Evolutionary conservation across 768 basidiomycete species (phyloP).

Genomic region (Boletus reticuloceps): DNA sequence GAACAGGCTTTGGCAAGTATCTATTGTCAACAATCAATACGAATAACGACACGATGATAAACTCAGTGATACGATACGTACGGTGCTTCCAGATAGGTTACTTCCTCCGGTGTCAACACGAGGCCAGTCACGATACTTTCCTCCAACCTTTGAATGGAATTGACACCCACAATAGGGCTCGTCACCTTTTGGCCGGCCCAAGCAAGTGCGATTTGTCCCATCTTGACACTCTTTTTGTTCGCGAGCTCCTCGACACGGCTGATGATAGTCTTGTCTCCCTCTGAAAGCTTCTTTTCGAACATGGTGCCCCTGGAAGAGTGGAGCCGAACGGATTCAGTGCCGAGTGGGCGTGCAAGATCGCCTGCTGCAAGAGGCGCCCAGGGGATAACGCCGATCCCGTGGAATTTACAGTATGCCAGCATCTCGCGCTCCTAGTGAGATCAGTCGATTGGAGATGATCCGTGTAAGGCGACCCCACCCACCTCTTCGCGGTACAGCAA

Average conservation of each 20-base stretch:
- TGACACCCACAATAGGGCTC: conserved; percentile 45
- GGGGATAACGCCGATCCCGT: conserved; percentile 53
- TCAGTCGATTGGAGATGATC: not conserved
- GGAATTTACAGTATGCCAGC: conserved; percentile 43
- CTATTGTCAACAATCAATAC: conserved; percentile 9
- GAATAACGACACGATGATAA: not conserved
- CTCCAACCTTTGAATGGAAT: conserved; percentile 29
- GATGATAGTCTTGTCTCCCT: conserved; percentile 36
- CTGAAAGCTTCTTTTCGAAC: conserved; percentile 24
- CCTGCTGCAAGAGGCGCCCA: conserved; percentile 46
- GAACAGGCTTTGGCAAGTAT: conserved; percentile 16
- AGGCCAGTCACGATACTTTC: conserved; percentile 27
- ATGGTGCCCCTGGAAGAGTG: conserved; percentile 15
- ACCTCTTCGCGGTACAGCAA: conserved; percentile 52
- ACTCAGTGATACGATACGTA: conserved; percentile 8
- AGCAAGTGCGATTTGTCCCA: conserved; percentile 45
- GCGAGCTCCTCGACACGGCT: conserved; percentile 39
- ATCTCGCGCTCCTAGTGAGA: conserved; percentile 41
- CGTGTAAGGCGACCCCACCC: not conserved
- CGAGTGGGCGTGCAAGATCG: conserved; percentile 37
- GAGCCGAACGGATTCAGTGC: conserved; percentile 21
- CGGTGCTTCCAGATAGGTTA: conserved; percentile 29
- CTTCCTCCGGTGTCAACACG: conserved; percentile 28
- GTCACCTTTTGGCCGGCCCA: conserved; percentile 41
- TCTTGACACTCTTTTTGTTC: conserved; percentile 38